Base-by-base conservation (phyloP, 306 rosid species). In the Vigna hirtella region DNA sequence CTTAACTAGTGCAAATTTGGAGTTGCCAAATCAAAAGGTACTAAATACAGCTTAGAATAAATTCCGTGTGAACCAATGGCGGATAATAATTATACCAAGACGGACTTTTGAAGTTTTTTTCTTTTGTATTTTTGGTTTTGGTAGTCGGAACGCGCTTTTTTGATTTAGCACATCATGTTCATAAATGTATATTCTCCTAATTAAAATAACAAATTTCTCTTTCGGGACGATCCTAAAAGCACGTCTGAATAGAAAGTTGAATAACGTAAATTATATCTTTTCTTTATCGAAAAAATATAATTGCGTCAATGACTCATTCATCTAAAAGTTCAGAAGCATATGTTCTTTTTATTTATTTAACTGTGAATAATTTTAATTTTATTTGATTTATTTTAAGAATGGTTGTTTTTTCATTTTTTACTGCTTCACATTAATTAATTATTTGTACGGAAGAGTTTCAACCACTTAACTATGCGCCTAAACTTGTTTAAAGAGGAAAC, bases 11-110 rank as follows among this genome's bases (percentile, higher is more conserved):
- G 53, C 48, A 14, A 11, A 26, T 8, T 26, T 73, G 36, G 51
- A 26, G 22, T 65, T 65, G 57, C 1, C 16, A 45, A 9, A 24
- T 42, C 14, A 66, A 71, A 55, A 51, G 18, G 8, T 32, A 32
- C 6, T n/a, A 5, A 30, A 28, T 49, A 52, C 48, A 40, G n/a
- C 52, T 24, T 42, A 14, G 73, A 72, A 72, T 72, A 53, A 72
- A 64, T 72, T 72, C 72, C 45, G 36, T 52, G 52, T 64, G 51
- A 53, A 43, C 74, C 69, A 53, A 79, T 42, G 13, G 62, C 20
- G 30, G 52, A 65, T 38, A 14, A 51, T 40, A 14, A 38, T 58
- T 13, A 47, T 57, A 17, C 22, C 43, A 65, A 24, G 6, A 26
- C 6, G 28, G 47, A 66, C 80, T 77, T 77, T 53, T 24, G 32